Evolutionary conservation across 2,329 filamentous ascomycete genomes (phyloP).

Genomic region (Pyricularia sp.): DNA sequence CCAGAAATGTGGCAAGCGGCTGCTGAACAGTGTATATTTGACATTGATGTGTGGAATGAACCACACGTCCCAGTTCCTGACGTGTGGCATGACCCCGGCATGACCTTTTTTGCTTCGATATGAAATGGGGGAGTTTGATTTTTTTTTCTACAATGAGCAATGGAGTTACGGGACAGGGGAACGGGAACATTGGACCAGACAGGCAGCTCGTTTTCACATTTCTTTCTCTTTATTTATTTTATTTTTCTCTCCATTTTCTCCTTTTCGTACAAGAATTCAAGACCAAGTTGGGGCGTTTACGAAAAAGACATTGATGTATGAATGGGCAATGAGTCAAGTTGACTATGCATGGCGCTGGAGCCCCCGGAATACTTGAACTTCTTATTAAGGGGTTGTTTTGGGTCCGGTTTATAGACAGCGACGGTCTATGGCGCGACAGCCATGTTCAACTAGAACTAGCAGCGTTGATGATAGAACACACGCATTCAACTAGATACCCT

Average conservation of each 20-base stretch:
- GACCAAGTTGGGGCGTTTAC: background rate
- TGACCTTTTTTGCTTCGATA: background rate
- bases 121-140: background rate
- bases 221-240: background rate
- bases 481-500: no score
- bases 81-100: background rate
- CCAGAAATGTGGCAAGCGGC: background rate
- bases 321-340: background rate
- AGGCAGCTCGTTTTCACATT: background rate
- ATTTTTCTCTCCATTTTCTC: background rate
- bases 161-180: background rate
- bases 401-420: background rate
- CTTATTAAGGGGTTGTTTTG: background rate
- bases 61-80: background rate
- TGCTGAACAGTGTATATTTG: background rate
- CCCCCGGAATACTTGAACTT: background rate
- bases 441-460: background rate
- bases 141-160: background rate
- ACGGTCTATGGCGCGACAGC: background rate
- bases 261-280: background rate
- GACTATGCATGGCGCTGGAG: background rate
- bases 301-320: background rate
- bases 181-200: background rate
- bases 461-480: no score
- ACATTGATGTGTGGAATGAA: background rate